These are phyloP conservation scores for Pseudocercospora fuligena DNA, from an alignment of 2,329 filamentous ascomycete genomes.

Conservation along the genomic window DNA sequence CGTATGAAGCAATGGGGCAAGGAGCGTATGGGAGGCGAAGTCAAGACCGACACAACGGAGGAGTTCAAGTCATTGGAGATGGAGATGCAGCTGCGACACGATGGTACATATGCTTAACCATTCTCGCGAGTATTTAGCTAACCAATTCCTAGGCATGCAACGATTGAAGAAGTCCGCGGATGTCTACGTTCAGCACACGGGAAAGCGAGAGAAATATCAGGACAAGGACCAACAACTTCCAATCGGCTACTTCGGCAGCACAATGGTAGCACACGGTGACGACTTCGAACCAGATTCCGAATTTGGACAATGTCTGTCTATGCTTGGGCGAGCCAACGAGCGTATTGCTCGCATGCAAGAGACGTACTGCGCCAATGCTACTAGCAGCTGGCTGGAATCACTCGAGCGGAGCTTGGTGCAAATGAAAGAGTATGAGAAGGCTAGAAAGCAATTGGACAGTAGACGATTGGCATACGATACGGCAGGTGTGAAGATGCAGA, in stretches of 20 bases:
- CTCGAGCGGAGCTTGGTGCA: slow-evolving; percentile 85
- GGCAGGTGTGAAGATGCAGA: slow-evolving; percentile 86
- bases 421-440: slow-evolving; percentile 95
- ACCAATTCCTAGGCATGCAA: slow-evolving; percentile 72
- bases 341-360: slow-evolving; percentile 85
- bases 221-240: slow-evolving; percentile 88
- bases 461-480: slow-evolving; percentile 90
- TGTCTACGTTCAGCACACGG: slow-evolving; percentile 83
- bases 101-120: slow-evolving; percentile 62
- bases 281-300: slow-evolving; percentile 91
- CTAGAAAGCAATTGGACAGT: slow-evolving; percentile 92
- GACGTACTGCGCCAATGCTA: slow-evolving; percentile 76
- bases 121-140: neutral
- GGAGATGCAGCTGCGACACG: slow-evolving; percentile 87
- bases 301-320: slow-evolving; percentile 82
- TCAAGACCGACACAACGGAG: slow-evolving; percentile 83
- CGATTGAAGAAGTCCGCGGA: slow-evolving; percentile 85
- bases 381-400: slow-evolving; percentile 86
- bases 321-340: slow-evolving; percentile 84
- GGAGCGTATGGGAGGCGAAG: slow-evolving; percentile 92
- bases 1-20: slow-evolving; percentile 97
- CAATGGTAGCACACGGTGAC: slow-evolving; percentile 87
- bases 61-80: slow-evolving; percentile 88
- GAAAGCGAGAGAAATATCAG: slow-evolving; percentile 80
- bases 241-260: slow-evolving; percentile 76